These are phyloP conservation scores for Blastobotrys buckinghamii DNA, from an alignment of 1,139 yeast genomes.

Conservation along the genomic window DNA sequence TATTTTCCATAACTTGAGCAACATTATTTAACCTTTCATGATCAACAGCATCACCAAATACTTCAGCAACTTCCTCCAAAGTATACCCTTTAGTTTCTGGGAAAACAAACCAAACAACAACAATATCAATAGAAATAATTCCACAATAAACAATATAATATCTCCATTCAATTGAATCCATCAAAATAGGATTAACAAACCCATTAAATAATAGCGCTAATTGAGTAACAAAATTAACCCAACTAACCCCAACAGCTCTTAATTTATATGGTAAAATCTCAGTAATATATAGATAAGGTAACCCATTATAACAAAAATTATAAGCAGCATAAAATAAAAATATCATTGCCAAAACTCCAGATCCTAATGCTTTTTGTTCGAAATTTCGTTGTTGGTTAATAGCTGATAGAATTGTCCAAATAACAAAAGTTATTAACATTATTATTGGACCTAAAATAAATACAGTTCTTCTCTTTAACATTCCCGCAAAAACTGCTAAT, in stretches of 20 bases:
- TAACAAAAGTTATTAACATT: slow-evolving; percentile 18
- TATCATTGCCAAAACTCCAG: slow-evolving; percentile 24
- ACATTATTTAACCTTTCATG: no score
- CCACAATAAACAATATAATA: slow-evolving; percentile 43
- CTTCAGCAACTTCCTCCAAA: slow-evolving; percentile 63
- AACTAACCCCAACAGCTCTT: slow-evolving; percentile 33
- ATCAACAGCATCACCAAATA: slow-evolving; percentile 12
- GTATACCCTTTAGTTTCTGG: slow-evolving; percentile 91
- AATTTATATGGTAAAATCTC: slow-evolving; percentile 39
- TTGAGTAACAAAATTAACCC: slow-evolving; percentile 22
- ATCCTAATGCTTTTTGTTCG: slow-evolving; percentile 18
- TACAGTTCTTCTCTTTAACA: slow-evolving; percentile 30
- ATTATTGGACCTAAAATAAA: slow-evolving; percentile 27
- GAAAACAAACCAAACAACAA: slow-evolving; percentile 65
- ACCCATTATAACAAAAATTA: slow-evolving; percentile 20
- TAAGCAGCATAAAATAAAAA: slow-evolving; percentile 22
- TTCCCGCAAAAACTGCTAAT: slow-evolving; percentile 13
- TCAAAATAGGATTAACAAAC: slow-evolving; percentile 54
- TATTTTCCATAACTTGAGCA: no score
- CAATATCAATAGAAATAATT: slow-evolving; percentile 12
- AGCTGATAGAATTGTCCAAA: slow-evolving; percentile 26
- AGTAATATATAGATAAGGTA: slow-evolving; percentile 34
- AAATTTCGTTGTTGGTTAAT: slow-evolving; percentile 20
- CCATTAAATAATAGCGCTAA: slow-evolving; percentile 36
- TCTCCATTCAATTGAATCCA: slow-evolving; percentile 54